A percentile compares a stretch with the other conserved stretches of the same genome.
Conservation (phyloP, 2,329 filamentous ascomycete species). For the Xylariaceae sp. region DNA sequence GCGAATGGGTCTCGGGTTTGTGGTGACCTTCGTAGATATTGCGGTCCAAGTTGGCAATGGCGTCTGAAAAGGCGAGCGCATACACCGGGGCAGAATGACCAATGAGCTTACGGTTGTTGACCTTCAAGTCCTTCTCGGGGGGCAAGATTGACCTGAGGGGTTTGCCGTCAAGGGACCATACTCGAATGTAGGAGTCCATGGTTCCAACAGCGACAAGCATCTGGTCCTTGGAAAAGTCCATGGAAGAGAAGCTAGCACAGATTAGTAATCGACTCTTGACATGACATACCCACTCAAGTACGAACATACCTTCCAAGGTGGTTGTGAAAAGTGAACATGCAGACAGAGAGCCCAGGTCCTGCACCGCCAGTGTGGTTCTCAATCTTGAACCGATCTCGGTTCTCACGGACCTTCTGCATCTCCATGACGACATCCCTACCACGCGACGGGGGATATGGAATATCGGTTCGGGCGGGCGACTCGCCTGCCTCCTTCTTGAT, state of each 20-base stretch:
- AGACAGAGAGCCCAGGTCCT: conserved; percentile 78
- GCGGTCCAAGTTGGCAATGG: conserved; percentile 53
- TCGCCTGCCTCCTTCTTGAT: conserved; percentile 91
- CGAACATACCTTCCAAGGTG: conserved; percentile 74
- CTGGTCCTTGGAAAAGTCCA: conserved; percentile 93
- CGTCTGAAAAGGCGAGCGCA: conserved; percentile 77
- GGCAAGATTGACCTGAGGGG: conserved; percentile 65
- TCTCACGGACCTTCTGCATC: conserved; percentile 89
- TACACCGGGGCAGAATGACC: conserved; percentile 91
- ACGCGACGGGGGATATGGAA: conserved; percentile 83
- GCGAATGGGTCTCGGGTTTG: conserved; percentile 52
- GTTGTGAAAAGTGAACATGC: conserved; percentile 99
- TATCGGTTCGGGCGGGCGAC: conserved; percentile 69
- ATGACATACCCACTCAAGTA: neutral
- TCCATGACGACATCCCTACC: conserved; percentile 91
- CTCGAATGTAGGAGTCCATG: conserved; percentile 88
- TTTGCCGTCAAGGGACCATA: conserved; percentile 88
- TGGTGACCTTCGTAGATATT: conserved; percentile 48
- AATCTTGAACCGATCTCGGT: conserved; percentile 86
- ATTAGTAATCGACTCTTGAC: conserved; percentile 3
- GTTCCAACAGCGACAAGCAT: conserved; percentile 84
- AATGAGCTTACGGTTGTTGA: conserved; percentile 67
- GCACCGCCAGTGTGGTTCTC: conserved; percentile 79
- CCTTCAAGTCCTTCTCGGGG: conserved; percentile 55
- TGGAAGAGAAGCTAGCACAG: conserved; percentile 68